These are phyloP conservation scores for Aspergillus conjunctus DNA, from an alignment of 495 filamentous ascomycete genomes.

Conservation along the genomic window DNA sequence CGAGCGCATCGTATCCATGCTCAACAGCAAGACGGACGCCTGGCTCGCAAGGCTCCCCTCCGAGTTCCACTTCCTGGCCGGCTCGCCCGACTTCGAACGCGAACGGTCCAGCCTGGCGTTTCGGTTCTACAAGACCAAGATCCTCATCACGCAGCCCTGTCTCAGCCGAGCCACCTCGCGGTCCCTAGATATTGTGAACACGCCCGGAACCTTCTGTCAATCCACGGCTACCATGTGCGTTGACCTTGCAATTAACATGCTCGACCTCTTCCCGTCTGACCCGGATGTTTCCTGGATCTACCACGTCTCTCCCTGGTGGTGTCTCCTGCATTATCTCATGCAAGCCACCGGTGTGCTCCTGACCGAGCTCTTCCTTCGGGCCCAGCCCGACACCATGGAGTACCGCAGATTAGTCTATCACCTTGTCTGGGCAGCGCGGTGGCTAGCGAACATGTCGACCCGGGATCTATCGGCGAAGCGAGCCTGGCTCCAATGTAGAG, in stretches of 20 bases:
- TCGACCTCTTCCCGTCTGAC: slow-evolving; percentile 48
- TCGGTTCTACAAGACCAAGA: slow-evolving; percentile 54
- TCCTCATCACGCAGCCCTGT: slow-evolving; percentile 60
- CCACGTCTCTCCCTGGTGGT: slow-evolving; percentile 57
- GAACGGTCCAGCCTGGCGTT: slow-evolving; percentile 44
- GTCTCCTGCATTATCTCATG: slow-evolving; percentile 57
- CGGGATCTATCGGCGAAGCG: slow-evolving; percentile 45
- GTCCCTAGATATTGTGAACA: slow-evolving; percentile 21
- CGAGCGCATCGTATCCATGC: slow-evolving; percentile 48
- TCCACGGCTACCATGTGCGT: slow-evolving; percentile 52
- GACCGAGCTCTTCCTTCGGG: slow-evolving; percentile 49
- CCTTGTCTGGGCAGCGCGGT: slow-evolving; percentile 43
- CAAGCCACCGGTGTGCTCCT: slow-evolving; percentile 57
- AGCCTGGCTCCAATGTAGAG: too few relatives aligned
- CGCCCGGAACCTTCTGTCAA: slow-evolving; percentile 44
- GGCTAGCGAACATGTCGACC: slow-evolving; percentile 46
- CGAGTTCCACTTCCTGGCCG: slow-evolving; percentile 42
- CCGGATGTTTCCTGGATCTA: slow-evolving; percentile 43
- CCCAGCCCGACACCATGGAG: slow-evolving; percentile 41
- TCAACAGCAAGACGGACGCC: slow-evolving; percentile 48
- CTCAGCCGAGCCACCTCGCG: slow-evolving; percentile 51
- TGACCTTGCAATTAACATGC: slow-evolving; percentile 50
- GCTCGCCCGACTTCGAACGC: slow-evolving; percentile 25
- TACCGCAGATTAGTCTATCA: slow-evolving; percentile 39
- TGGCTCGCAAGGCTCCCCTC: slow-evolving; percentile 53